These are phyloP conservation scores for Notholithocarpus densiflorus DNA, from an alignment of 306 rosid species.

Conservation along the genomic window DNA sequence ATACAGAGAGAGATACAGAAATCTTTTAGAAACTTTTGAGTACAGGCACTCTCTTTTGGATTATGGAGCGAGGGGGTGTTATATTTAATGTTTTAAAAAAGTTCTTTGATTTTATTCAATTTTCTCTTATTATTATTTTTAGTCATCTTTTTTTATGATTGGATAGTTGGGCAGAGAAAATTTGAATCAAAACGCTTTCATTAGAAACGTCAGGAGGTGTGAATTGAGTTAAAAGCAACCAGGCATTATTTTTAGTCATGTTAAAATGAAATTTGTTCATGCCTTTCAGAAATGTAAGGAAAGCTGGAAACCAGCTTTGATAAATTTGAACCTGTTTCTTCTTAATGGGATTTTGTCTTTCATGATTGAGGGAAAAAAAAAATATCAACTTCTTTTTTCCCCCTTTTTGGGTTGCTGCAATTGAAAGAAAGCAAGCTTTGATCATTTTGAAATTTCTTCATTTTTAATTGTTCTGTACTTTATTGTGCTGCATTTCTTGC, in stretches of 20 bases:
- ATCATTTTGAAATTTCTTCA: neutral
- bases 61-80: neutral
- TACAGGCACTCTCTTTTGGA: neutral
- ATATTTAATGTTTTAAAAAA: neutral
- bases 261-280: neutral
- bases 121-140: neutral
- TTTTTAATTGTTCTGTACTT: neutral
- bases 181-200: too few species aligned
- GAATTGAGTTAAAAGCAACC: too few species aligned
- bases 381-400: neutral
- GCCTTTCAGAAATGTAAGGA: neutral
- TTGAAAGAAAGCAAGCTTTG: too few species aligned
- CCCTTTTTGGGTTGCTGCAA: too few species aligned
- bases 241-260: neutral
- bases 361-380: too few species aligned
- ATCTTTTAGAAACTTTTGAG: conserved; percentile 2
- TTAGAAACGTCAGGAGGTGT: too few species aligned
- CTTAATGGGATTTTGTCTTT: conserved; percentile 1
- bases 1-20: neutral
- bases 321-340: neutral
- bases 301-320: neutral
- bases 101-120: neutral
- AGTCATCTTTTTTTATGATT: too few species aligned
- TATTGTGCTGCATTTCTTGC: neutral
- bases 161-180: too few species aligned